Base-by-base conservation (phyloP, 2,329 filamentous ascomycete species). In the Phialocephala subalpina region DNA sequence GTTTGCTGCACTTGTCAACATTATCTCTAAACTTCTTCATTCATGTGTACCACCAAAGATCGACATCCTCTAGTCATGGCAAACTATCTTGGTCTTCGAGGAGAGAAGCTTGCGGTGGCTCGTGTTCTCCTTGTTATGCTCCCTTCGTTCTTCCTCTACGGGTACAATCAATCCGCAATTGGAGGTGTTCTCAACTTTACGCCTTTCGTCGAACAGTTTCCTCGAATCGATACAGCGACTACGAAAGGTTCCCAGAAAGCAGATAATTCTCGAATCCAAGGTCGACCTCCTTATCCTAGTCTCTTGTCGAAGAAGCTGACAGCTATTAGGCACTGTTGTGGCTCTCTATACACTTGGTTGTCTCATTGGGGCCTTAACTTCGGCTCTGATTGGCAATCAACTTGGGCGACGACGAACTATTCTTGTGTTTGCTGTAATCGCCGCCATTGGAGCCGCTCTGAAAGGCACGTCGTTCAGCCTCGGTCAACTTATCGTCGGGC, bases 81-180 rank as follows among this genome's bases (percentile, higher is more conserved):
- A 42, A 49, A 49, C 9, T 25, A 49, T 25, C n/a, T 55, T 18
- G 27, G 33, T 4, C 25, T 55, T 33, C 52, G 52, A 33, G 52
- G 52, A 36, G 52, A 16, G 25, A 33, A n/a, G 12, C 52, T 55
- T 35, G 27, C 11, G 14, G 1, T 55, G 12, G 58, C 40, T 29
- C 25, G 42, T 7, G 42, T 60, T 22, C 35, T 60, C n/a, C 22
- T 65, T 3, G 49, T 65, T 3, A 47, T 65, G 8, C 2, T 61
- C 3, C 63, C 63, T 11, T 29, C 45, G 2, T 65, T 65, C 27
- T 20, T 65, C 6, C 76, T 82, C 57, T 84, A 83, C 69, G 83
- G 83, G 60, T 86, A 84, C 77, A 84, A 85, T 72, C 82, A 84
- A 70, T 80, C 81, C 58, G 81, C 81, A 56, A 78, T 82, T n/a